These are phyloP conservation scores for Verticillium nubilum DNA, from an alignment of 2,329 filamentous ascomycete genomes.

Conservation along the genomic window DNA sequence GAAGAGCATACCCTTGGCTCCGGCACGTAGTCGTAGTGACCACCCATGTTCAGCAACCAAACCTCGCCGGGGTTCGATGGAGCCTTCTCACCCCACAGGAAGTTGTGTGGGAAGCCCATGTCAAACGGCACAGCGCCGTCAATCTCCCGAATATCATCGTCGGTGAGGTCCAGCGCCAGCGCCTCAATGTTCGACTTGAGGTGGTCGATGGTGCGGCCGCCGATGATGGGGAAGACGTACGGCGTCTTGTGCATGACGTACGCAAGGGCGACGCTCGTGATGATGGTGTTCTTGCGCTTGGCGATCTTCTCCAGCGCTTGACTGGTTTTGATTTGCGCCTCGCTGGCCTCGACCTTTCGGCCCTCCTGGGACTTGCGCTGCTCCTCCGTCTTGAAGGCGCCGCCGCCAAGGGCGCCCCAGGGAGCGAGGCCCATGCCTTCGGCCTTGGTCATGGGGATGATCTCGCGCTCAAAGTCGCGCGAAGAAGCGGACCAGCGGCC, in stretches of 20 bases:
- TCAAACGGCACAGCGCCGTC: constrained; percentile 59
- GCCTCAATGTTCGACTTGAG: constrained; percentile 66
- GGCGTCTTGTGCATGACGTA: constrained; percentile 69
- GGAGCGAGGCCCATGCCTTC: constrained; percentile 58
- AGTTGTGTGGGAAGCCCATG: constrained; percentile 59
- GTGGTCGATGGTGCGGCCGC: constrained; percentile 64
- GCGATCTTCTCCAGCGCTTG: constrained; percentile 44
- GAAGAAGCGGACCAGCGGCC: constrained; percentile 56
- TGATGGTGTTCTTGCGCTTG: constrained; percentile 31
- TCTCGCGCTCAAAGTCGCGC: constrained; percentile 67
- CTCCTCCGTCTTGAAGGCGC: constrained; percentile 25
- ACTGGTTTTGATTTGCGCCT: constrained; percentile 47
- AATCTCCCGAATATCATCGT: constrained; percentile 61
- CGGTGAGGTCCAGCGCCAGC: constrained; percentile 51
- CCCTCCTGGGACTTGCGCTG: constrained; percentile 26
- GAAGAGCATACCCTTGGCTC: constrained; percentile 25
- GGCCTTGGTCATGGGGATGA: constrained; percentile 58
- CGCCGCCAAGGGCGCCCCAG: constrained; percentile 45
- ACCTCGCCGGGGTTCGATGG: constrained; percentile 33
- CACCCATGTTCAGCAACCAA: constrained; percentile 40
- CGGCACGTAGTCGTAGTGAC: constrained; percentile 44
- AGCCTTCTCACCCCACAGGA: constrained; percentile 41
- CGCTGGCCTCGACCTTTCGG: constrained; percentile 33
- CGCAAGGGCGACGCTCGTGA: constrained; percentile 56
- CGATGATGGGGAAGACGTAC: constrained; percentile 69